A percentile compares a stretch with the other conserved stretches of the same genome.
Evolutionary conservation across 2,329 filamentous ascomycete genomes (phyloP).

Genomic region (Aureobasidium mangrovei): DNA sequence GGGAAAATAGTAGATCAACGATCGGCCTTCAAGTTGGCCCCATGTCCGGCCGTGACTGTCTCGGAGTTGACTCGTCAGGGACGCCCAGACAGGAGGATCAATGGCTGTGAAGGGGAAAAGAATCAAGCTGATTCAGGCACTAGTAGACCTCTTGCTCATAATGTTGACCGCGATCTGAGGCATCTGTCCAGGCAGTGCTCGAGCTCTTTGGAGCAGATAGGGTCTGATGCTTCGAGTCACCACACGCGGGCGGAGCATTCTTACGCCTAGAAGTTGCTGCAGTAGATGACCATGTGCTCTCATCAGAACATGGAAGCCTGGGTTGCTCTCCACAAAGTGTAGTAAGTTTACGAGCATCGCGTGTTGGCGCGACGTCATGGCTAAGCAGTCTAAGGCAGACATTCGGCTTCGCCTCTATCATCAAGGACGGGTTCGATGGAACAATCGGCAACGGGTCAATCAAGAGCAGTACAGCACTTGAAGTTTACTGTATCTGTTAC

Average conservation of each 20-base stretch:
- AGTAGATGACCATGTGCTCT: not conserved
- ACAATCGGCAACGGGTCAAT: conserved; percentile 1
- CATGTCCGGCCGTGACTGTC: conserved; percentile 1
- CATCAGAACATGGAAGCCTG: conserved; percentile 8
- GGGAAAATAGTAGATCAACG: not conserved
- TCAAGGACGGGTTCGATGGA: not conserved
- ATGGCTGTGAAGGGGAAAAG: not conserved
- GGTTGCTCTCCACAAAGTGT: not conserved
- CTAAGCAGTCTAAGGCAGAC: conserved; percentile 10
- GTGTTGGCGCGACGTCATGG: conserved; percentile 12
- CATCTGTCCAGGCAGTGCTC: conserved; percentile 7
- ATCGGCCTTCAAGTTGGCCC: not conserved
- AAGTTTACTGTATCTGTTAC: not conserved
- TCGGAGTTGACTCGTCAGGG: not conserved
- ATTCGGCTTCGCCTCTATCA: conserved; percentile 7
- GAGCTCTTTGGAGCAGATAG: not conserved
- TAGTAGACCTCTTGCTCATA: not conserved
- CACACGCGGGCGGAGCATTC: not conserved
- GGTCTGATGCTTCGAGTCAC: conserved; percentile 3
- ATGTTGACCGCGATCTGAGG: not conserved
- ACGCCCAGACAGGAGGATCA: not conserved
- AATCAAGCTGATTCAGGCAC: not conserved
- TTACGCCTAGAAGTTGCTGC: not conserved
- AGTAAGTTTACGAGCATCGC: conserved; percentile 2
- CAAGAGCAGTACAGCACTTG: not conserved